Base-by-base conservation (phyloP, 345 rosid genomes). In the Capsella bursapastoris region DNA sequence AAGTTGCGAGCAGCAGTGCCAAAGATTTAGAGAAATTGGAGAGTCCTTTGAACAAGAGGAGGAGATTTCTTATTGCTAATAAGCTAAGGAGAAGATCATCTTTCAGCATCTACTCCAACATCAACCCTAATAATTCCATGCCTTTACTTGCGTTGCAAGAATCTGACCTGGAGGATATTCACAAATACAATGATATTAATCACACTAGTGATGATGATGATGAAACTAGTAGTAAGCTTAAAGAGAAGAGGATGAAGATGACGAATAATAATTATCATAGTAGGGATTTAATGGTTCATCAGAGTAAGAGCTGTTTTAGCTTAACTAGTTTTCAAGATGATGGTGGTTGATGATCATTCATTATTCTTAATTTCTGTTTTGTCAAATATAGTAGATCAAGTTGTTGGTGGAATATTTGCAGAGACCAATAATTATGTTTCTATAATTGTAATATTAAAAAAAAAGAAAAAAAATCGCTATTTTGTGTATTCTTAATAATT, bases 21-120 rank as follows among this genome's bases (percentile, higher is more conserved):
- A 87, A 87, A 51, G 92, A 88, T 58, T 48, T 92, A 66, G 83
- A 64, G 81, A 90, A 90, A 77, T 69, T 76, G 37, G 98, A 92
- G 81, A 89, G 85, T 66, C 86, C 93, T 8, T 85, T 92, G 70
- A 92, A 89, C 82, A 92, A 90, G 78, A 87, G 88, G 64, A 81
- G 98, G 35, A 82, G 96, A 34, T 29, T 89, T 6, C 49, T 88
- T 31, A 74, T 89, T 38, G 90, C 87, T 12, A 84, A 66, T 73
- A 86, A 86, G 58, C 81, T 78, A 68, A 63, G 79, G 6, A 80
- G 83, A 43, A 87, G 79, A 52, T 51, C 64, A 25, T 68, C 69
- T 52, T 80, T 81, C 2, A 72, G 74, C 2, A 83, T 84, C 70
- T 87, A 88, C 78, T 70, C 84, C 10, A 87, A 80, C 78, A 69